A percentile compares a stretch with the other conserved stretches of the same genome.
Evolutionary conservation across 2,329 filamentous ascomycete genomes (phyloP).

Genomic region (Hypoxylon sp.): DNA sequence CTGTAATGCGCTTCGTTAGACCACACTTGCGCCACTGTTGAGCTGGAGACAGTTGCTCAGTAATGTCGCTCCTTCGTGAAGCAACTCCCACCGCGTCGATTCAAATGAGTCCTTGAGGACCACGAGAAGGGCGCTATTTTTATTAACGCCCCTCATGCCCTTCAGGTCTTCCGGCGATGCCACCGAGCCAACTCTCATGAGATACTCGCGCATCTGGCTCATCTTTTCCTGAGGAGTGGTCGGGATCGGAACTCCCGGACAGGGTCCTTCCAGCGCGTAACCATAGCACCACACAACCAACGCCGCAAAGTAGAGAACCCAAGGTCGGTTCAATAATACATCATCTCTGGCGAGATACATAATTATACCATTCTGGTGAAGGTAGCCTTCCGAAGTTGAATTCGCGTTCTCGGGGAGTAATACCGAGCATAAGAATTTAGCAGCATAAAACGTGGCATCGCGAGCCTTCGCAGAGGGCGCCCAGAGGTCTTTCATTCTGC

Average conservation of each 20-base stretch:
- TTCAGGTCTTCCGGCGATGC: slow-evolving; percentile 82
- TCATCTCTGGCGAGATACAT: slow-evolving; percentile 88
- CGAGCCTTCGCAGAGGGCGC: slow-evolving; percentile 88
- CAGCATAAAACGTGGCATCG: slow-evolving; percentile 91
- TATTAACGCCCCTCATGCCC: slow-evolving; percentile 80
- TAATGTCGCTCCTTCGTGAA: slow-evolving; percentile 87
- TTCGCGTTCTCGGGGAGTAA: slow-evolving; percentile 71
- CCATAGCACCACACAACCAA: slow-evolving; percentile 97
- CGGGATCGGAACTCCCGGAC: slow-evolving; percentile 66
- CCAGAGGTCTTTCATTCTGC: slow-evolving; percentile 90
- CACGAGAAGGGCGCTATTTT: slow-evolving; percentile 83
- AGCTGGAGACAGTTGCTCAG: slow-evolving; percentile 83
- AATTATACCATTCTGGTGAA: slow-evolving; percentile 56
- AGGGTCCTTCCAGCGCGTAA: slow-evolving; percentile 87
- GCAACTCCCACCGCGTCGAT: slow-evolving; percentile 88
- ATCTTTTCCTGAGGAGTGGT: slow-evolving; percentile 74
- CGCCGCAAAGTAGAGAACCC: slow-evolving; percentile 94
- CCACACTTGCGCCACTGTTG: slow-evolving; percentile 54
- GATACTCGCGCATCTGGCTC: slow-evolving; percentile 82
- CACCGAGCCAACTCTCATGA: slow-evolving; percentile 79
- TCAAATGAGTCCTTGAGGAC: slow-evolving; percentile 85
- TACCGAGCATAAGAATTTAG: slow-evolving; percentile 90
- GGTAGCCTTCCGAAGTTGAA: slow-evolving; percentile 56
- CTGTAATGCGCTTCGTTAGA: slow-evolving; percentile 17
- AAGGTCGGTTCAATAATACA: slow-evolving; percentile 89